phyloP scores from a whole-genome alignment of 495 filamentous ascomycete species.

The Podospora conica region DNA sequence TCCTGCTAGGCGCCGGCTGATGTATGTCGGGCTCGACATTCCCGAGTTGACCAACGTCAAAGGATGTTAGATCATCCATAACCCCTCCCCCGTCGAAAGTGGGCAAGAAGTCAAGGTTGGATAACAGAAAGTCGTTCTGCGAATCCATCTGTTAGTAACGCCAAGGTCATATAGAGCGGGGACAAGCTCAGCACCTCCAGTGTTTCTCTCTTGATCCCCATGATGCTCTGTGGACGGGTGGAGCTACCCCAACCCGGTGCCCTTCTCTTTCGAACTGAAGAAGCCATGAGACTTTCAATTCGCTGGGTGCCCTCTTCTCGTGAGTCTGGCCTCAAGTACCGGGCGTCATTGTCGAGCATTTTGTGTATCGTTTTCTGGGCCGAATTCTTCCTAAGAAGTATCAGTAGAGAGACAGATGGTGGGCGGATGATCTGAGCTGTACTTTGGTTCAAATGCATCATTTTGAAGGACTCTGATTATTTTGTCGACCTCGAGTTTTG shows the following conservation, averaged over 20 bases:
- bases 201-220: neutral
- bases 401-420: slow-evolving; percentile 4
- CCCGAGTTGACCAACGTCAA: slow-evolving; percentile 11
- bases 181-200: neutral
- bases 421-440: neutral
- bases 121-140: neutral
- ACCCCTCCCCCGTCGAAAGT: slow-evolving; percentile 10
- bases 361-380: slow-evolving; percentile 44
- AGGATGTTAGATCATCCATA: slow-evolving; percentile 9
- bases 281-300: slow-evolving; percentile 26
- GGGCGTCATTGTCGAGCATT: slow-evolving; percentile 42
- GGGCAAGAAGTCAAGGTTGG: slow-evolving; percentile 10
- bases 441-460: slow-evolving; percentile 39
- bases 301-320: slow-evolving; percentile 38
- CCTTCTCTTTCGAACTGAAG: slow-evolving; percentile 15
- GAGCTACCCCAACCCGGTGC: neutral
- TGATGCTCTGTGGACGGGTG: too few relatives aligned
- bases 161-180: neutral
- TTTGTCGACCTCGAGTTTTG: slow-evolving; percentile 36
- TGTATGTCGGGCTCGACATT: neutral
- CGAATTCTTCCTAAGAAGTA: slow-evolving; percentile 34
- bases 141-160: neutral
- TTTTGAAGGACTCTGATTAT: slow-evolving; percentile 41
- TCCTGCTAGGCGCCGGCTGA: neutral
- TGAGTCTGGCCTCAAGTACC: slow-evolving; percentile 41